A percentile compares a stretch with the other conserved stretches of the same genome.
phyloP scores from a whole-genome alignment of 2,329 filamentous ascomycete genomes.

The Alternaria sp. region DNA sequence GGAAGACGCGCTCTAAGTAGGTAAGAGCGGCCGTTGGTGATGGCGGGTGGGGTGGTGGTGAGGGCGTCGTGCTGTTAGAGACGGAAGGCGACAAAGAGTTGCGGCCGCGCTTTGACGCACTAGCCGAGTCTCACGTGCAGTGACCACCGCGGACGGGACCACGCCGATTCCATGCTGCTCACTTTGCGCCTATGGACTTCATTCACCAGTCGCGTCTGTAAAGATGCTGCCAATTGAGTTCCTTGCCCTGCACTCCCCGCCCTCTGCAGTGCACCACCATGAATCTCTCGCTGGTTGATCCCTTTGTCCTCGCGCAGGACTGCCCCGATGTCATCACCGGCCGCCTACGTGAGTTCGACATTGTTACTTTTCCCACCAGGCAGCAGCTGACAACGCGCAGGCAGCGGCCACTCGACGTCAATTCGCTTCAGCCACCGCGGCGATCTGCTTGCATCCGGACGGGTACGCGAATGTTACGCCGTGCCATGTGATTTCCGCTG shows the following conservation, averaged over 20 bases:
- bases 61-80: conserved; percentile 29
- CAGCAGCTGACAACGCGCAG: conserved; percentile 44
- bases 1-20: conserved; percentile 44
- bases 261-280: conserved; percentile 51
- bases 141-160: not conserved
- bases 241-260: conserved; percentile 16
- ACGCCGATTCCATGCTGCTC: not conserved
- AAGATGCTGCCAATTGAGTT: conserved; percentile 31
- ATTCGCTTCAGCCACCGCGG: conserved; percentile 91
- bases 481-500: conserved; percentile 23
- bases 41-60: conserved; percentile 35
- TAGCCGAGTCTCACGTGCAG: conserved; percentile 19
- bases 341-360: conserved; percentile 73
- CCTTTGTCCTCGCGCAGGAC: conserved; percentile 76
- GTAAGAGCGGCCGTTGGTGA: conserved; percentile 38
- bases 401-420: conserved; percentile 68
- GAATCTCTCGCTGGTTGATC: conserved; percentile 76
- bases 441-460: conserved; percentile 91
- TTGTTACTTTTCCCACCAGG: conserved; percentile 57
- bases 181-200: conserved; percentile 22
- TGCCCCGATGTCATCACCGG: conserved; percentile 90
- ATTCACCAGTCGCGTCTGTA: conserved; percentile 14
- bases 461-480: conserved; percentile 59
- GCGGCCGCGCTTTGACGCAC: conserved; percentile 7
- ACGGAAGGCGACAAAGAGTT: conserved; percentile 20